phyloP scores from a whole-genome alignment of 2,329 filamentous ascomycete genomes.

The Cladosporium oxysporum region DNA sequence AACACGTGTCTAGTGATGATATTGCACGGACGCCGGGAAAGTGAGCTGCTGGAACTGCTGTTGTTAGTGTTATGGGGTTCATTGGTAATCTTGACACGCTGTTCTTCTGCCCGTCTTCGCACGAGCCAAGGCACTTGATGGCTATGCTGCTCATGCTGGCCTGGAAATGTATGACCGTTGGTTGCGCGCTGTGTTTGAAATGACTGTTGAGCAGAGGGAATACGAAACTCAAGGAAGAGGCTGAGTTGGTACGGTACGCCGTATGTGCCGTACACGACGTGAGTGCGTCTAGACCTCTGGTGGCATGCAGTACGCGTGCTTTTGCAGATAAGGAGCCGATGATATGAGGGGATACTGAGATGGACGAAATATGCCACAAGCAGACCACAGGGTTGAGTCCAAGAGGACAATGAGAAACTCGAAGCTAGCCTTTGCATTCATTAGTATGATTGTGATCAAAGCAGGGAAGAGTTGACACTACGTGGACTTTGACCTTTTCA shows the following conservation, averaged over 20 bases:
- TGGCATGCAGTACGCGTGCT: not conserved
- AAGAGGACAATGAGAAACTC: too few species aligned
- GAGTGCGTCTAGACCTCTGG: not conserved
- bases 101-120: slow-evolving; percentile 39
- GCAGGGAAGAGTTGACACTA: not conserved
- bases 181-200: slow-evolving; percentile 2
- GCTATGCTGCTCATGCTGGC: slow-evolving; percentile 21
- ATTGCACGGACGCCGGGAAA: slow-evolving; percentile 39
- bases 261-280: not conserved
- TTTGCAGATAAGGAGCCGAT: not conserved
- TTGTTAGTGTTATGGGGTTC: slow-evolving; percentile 52
- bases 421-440: not conserved
- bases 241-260: not conserved
- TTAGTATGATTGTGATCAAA: not conserved
- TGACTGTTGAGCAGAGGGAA: slow-evolving; percentile 16
- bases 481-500: not conserved
- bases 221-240: slow-evolving; percentile 6
- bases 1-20: not conserved
- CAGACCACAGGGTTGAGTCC: too few species aligned
- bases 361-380: not conserved
- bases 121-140: slow-evolving; percentile 14
- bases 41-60: slow-evolving; percentile 50
- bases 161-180: slow-evolving; percentile 6
- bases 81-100: slow-evolving; percentile 45
- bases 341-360: not conserved